Percentiles rank a stretch among this genome's conserved stretches.
Evolutionary conservation across 371 early-diverging fungal species (phyloP).

Genomic region (Neoconidiobolus thromboides): DNA sequence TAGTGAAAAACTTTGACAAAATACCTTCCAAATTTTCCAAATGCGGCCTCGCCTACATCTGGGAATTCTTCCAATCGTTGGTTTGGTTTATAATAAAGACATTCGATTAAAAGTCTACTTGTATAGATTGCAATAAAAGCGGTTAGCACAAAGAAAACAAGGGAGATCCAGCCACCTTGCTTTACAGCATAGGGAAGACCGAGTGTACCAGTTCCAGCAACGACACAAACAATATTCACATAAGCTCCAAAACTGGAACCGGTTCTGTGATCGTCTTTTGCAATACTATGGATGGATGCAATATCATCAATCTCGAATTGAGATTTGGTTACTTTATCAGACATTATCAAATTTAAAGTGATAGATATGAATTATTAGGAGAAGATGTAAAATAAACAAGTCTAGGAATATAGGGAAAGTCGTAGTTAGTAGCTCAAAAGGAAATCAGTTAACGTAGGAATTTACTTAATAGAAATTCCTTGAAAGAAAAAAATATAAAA

Average conservation of each 20-base stretch:
- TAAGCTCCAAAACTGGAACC: conserved; percentile 22
- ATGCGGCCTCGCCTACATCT: conserved; percentile 42
- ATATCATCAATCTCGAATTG: too few species aligned
- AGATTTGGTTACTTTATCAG: too few species aligned
- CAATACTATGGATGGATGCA: neutral
- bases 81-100: conserved; percentile 36
- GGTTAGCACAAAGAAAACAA: conserved; percentile 47
- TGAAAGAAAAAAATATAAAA: too few species aligned
- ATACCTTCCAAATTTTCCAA: conserved; percentile 34
- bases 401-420: too few species aligned
- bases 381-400: too few species aligned
- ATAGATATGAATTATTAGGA: too few species aligned
- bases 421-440: too few species aligned
- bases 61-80: conserved; percentile 27
- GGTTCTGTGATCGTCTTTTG: neutral
- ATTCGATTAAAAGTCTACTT: conserved; percentile 43
- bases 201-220: conserved; percentile 70
- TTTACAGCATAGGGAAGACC: conserved; percentile 62
- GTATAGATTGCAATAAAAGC: conserved; percentile 52
- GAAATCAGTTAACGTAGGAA: too few species aligned
- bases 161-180: conserved; percentile 66
- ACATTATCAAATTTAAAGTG: too few species aligned
- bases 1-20: conserved; percentile 41
- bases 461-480: too few species aligned
- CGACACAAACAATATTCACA: conserved; percentile 51